Percentiles rank a stretch among this genome's conserved stretches.
phyloP scores from a whole-genome alignment of 495 filamentous ascomycete genomes.

The Xylaria intraflava region DNA sequence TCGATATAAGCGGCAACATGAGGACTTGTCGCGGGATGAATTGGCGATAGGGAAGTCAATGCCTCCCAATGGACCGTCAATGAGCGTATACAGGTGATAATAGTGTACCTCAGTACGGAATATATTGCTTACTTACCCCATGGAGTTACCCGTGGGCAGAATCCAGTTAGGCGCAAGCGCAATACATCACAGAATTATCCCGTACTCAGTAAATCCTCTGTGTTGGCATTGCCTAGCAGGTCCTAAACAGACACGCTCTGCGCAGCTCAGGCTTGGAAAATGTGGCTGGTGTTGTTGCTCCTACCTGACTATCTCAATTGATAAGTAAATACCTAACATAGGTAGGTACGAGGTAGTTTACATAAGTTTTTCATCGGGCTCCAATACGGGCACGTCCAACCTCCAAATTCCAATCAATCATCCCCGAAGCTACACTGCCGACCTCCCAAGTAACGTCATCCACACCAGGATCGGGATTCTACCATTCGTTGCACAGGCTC shows the following conservation, averaged over 20 bases:
- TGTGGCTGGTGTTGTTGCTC: neutral
- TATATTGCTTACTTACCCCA: too few species aligned
- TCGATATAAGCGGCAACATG: too few species aligned
- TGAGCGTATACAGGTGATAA: too few species aligned
- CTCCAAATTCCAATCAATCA: neutral
- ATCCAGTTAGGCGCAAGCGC: too few species aligned
- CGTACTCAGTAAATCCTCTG: too few species aligned
- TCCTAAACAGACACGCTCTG: neutral
- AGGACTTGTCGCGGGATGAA: too few species aligned
- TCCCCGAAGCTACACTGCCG: neutral
- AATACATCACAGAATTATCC: too few species aligned
- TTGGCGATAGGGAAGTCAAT: too few species aligned
- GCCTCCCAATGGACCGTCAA: too few species aligned
- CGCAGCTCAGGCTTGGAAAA: neutral
- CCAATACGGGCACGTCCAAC: neutral
- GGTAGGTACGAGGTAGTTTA: neutral
- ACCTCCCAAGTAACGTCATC: too few species aligned
- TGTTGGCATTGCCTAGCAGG: neutral
- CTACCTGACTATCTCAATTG: neutral
- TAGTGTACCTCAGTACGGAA: too few species aligned
- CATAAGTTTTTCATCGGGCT: neutral
- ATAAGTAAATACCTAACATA: neutral
- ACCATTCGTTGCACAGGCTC: neutral
- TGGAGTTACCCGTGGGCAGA: too few species aligned
- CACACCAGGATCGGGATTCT: neutral